Base-by-base conservation (phyloP, 2,329 filamentous ascomycete species). In the Alternaria longipes region DNA sequence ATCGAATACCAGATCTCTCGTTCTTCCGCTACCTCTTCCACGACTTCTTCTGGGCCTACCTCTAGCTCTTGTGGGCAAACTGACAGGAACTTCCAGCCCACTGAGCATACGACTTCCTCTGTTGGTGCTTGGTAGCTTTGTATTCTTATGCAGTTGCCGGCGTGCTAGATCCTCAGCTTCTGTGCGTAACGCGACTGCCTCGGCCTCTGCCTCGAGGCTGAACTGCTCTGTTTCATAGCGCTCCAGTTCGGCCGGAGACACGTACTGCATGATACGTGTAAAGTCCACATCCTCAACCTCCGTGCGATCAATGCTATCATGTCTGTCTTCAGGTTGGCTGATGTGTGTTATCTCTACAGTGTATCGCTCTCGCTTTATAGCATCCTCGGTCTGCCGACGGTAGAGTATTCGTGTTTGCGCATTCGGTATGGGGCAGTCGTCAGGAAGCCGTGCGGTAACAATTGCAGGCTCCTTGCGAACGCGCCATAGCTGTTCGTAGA, bases 161-260 rank as follows among this genome's bases (percentile, higher is more conserved):
- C 55, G 55, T 11, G 63, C 57, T 30, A 66, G 49, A 22, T 74
- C 68, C 34, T 74, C 69, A 8, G 62, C 59, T n/a, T 74, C 73
- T 16, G 51, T 65, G 12, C 64, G 60, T 30, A 63, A 44, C 4
- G 62, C 67, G 24, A 66, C 54, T 5, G 66, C 70, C 44, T 75
- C 68, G 2, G 70, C 73, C 52, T 74, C 70, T 0, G 71, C 69
- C 51, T 76, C 71, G 9, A 69, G 60, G 8, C 54, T 61, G 56
- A 74, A 76, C 57, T 76, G 70, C 45, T 68, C 69, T 38, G 76
- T 75, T 51, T 78, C 75, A 40, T 67, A 78, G 8, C 73, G 64
- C 41, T 77, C 74, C 7, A 77, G 62, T 62, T 78, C 74, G 11
- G 65, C 55, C 6, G 64, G 66, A 1, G 70, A 74, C 4, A 77